Conservation (phyloP, 169 alveolate genomes). For the Plasmodium inui region DNA sequence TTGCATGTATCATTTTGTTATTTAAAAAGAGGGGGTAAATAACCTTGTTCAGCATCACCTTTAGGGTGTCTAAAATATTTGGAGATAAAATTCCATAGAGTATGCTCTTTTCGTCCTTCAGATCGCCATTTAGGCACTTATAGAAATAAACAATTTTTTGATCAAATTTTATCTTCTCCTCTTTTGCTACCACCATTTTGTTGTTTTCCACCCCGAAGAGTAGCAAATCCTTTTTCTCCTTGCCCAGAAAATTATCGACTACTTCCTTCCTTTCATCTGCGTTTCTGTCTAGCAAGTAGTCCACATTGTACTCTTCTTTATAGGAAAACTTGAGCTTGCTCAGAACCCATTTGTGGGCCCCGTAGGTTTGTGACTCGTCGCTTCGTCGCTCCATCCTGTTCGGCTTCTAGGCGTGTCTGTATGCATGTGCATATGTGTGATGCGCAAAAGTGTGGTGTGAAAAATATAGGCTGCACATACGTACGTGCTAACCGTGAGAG, state of each 20-base stretch:
- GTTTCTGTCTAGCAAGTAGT: conserved; percentile 38
- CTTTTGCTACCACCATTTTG: conserved; percentile 55
- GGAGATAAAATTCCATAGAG: conserved; percentile 71
- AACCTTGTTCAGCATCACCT: conserved; percentile 50
- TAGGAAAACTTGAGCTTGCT: conserved; percentile 46
- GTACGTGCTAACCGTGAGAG: background rate
- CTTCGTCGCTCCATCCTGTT: conserved; percentile 55
- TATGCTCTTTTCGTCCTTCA: conserved; percentile 40
- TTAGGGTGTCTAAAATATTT: conserved; percentile 71
- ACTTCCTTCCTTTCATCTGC: conserved; percentile 34
- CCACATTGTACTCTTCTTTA: conserved; percentile 48
- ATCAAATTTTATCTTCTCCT: conserved; percentile 74
- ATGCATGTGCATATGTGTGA: background rate
- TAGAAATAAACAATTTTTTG: conserved; percentile 66
- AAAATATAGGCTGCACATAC: background rate
- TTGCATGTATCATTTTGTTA: conserved; percentile 42
- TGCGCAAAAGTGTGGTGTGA: background rate
- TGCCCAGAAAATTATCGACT: conserved; percentile 40
- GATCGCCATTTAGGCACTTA: conserved; percentile 21
- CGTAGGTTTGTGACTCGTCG: conserved; percentile 20
- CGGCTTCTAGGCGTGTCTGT: background rate
- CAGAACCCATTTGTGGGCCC: conserved; percentile 63
- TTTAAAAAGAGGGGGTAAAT: conserved; percentile 61
- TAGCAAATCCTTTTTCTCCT: conserved; percentile 37
- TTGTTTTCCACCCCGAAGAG: conserved; percentile 46